Conservation (phyloP, 371 early-diverging fungal species). For the Saksenaea vasiformis region DNA sequence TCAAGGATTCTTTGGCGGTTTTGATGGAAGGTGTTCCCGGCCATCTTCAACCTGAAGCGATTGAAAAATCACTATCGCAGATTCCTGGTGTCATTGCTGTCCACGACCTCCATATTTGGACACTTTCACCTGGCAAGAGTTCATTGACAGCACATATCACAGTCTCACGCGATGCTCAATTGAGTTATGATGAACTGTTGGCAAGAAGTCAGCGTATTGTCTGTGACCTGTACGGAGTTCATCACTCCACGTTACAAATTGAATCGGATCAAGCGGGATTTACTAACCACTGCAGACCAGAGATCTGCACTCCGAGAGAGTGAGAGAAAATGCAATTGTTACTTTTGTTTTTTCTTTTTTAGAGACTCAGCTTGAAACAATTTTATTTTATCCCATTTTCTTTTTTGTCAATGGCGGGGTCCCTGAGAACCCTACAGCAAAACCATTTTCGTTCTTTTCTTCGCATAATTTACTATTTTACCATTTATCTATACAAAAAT, state of each 20-base stretch:
- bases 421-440: background rate
- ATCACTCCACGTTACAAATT: conserved; percentile 71
- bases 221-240: conserved; percentile 66
- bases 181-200: conserved; percentile 54
- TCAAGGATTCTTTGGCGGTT: conserved; percentile 65
- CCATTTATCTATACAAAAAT: background rate
- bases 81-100: conserved; percentile 65
- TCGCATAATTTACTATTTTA: background rate
- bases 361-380: conserved; percentile 1
- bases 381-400: background rate
- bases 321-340: background rate
- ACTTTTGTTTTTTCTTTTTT: background rate
- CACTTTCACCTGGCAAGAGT: conserved; percentile 68
- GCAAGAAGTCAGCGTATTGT: conserved; percentile 61
- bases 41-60: conserved; percentile 63
- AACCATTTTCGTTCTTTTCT: background rate
- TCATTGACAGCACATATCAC: conserved; percentile 51
- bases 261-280: conserved; percentile 52
- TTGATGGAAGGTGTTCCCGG: conserved; percentile 76
- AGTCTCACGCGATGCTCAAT: conserved; percentile 18
- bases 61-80: conserved; percentile 50
- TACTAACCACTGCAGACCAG: conserved; percentile 26
- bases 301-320: conserved; percentile 19
- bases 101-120: conserved; percentile 78
- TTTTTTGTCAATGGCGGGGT: background rate